Base-by-base conservation (phyloP, 441 rosid genomes). In the Populus hybrid region DNA sequence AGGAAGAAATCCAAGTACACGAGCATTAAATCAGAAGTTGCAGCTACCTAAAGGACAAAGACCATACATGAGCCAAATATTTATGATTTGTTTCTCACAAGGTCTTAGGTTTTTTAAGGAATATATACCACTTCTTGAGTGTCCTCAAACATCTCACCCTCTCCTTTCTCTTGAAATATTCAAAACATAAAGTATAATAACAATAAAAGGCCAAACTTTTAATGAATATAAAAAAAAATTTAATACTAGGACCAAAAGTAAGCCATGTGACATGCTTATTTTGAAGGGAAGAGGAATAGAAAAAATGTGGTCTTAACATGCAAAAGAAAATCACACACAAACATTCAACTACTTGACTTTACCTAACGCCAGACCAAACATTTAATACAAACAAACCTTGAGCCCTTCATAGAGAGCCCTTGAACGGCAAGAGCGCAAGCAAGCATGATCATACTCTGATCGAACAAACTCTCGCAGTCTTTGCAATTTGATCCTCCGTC, bases 381-480 rank as follows among this genome's bases (percentile, higher is more conserved):
- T 30, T 30, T 30, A 30, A 30, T 66, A 69, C 35, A 72, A 74
- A 79, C 83, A 77, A 80, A 97, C 99, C 99, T 97, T 97, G 75
- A 97, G 90, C 73, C 99, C 99, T 92, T 94, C 99, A 72, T 95
- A 97, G 67, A 97, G 91, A 85, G 99, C 99, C 78, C 99, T 88
- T 20, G 99, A 97, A 77, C 99, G 99, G 82, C 99, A 97, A 59
- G 99, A 97, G 57, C 99, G 96, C 78, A 97, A 87, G 87, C 99
- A 97, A 72, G 99, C 93, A 88, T 97, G 99, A 76, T 97, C 97
- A 90, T 97, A 97, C 83, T 93, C 99, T 24, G 99, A 97, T 74
- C 99, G 94, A 77, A 97, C 99, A 90, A 90, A 97, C 87, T 97
- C 98, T 50, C 99, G 97, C 72, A 97, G 82, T 71, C 84, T 91